Base-by-base conservation (phyloP, 2,329 filamentous ascomycete species). In the Arthrinium puccinioides region DNA sequence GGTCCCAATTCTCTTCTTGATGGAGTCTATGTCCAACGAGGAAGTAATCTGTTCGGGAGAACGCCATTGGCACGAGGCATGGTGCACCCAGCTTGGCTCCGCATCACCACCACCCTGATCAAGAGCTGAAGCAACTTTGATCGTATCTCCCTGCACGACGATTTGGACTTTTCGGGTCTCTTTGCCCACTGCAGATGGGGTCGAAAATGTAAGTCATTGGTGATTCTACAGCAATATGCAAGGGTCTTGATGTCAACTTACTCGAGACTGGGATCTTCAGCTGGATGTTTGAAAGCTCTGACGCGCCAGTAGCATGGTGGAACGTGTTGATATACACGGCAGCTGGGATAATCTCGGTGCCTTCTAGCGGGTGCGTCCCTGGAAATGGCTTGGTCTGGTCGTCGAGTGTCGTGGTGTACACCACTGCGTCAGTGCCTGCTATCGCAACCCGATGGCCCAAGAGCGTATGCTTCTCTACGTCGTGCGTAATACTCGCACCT, bases 311-410 rank as follows among this genome's bases (percentile, higher is more conserved):
- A 1, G 56, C 62, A 15, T 57, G 45, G 8, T 55, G 38, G 36
- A 44, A 48, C 5, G 44, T 67, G 41, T 67, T 66, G 31, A 66
- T 47, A 20, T 63, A 50, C 4, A 58, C 57, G 4, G 61, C 63
- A 5, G 62, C 64, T 3, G 64, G 64, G 9, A 67, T 52, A 24
- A 67, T 67, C 40, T 67, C 62, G 2, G 61, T 61, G 4, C 60
- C 63, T 30, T 60, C 52, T 1, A 68, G 47, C 9, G 56, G 61
- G 44, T 67, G 63, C 15, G 39, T 54, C 4, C 60, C 50, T 4
- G 64, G 63, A 44, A 66, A 67, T 0, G 63, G 64, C 37, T 63
- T 65, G 1, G 42, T 56, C 11, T 54, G 50, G 5, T 60, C 48
- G 33, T 64, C 54, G 4, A 68, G 42, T 4, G 40, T 51, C 1